phyloP scores from a whole-genome alignment of 345 rosid genomes.

The Abelmoschus esculentus region DNA sequence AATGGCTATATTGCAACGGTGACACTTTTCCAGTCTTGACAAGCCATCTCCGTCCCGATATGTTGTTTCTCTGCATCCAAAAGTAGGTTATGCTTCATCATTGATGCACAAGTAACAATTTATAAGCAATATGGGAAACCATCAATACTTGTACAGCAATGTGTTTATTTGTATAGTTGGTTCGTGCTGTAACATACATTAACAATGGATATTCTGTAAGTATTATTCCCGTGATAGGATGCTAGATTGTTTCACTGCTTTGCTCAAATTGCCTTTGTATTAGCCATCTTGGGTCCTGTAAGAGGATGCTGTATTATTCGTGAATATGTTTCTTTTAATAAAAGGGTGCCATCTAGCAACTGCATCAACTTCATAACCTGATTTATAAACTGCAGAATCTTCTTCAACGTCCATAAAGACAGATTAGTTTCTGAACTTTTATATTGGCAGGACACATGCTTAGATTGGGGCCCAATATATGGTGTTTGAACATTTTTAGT shows the following conservation, averaged over 20 bases:
- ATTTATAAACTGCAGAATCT: neutral
- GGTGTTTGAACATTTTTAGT: too few species aligned
- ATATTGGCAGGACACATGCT: neutral
- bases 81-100: neutral
- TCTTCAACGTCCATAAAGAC: neutral
- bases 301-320: neutral
- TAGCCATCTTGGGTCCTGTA: neutral
- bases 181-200: neutral
- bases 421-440: neutral
- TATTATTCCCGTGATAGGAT: neutral
- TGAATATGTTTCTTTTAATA: neutral
- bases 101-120: neutral
- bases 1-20: constrained; percentile 80
- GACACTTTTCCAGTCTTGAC: constrained; percentile 76
- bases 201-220: neutral
- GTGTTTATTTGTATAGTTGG: constrained; percentile 19
- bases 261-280: neutral
- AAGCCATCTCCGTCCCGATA: constrained; percentile 6
- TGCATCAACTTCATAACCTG: neutral
- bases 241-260: neutral
- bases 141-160: constrained; percentile 15
- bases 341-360: neutral
- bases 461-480: too few species aligned
- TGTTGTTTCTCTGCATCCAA: constrained; percentile 6
- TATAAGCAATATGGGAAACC: neutral